These are phyloP conservation scores for Phellinidium pouzarii DNA, from an alignment of 1,284 basidiomycete species.

Conservation along the genomic window DNA sequence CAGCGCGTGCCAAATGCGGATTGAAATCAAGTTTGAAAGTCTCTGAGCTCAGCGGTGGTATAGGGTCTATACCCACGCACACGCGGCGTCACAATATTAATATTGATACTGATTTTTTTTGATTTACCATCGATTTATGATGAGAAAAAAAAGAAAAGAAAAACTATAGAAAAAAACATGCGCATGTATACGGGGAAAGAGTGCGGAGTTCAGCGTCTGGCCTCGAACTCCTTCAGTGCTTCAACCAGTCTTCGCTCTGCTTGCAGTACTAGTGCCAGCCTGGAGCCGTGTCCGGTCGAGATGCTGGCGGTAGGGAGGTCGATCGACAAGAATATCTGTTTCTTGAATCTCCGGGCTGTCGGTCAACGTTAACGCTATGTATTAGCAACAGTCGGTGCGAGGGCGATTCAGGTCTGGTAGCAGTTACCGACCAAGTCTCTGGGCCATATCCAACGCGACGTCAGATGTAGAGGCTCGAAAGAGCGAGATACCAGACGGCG, in stretches of 20 bases:
- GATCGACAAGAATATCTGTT: slow-evolving; percentile 64
- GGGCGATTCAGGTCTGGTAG: not conserved
- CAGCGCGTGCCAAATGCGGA: slow-evolving; percentile 1
- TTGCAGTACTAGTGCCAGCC: slow-evolving; percentile 42
- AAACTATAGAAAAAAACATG: not conserved
- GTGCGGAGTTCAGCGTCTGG: too few species aligned
- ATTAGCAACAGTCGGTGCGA: slow-evolving; percentile 6
- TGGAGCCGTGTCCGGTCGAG: slow-evolving; percentile 39
- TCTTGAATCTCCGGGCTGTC: slow-evolving; percentile 54
- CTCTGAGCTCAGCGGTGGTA: not conserved
- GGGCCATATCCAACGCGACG: slow-evolving; percentile 64
- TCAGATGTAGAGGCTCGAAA: slow-evolving; percentile 62
- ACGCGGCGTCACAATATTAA: not conserved
- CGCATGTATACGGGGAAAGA: not conserved
- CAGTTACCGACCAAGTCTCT: slow-evolving; percentile 61
- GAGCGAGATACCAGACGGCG: slow-evolving; percentile 55
- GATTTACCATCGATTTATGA: not conserved
- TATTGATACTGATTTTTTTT: not conserved
- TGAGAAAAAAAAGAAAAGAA: too few species aligned
- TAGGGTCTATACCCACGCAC: not conserved
- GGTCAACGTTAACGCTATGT: not conserved
- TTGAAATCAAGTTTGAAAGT: not conserved
- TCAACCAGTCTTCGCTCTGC: slow-evolving; percentile 53
- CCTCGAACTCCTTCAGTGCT: slow-evolving; percentile 39
- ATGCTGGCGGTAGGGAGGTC: slow-evolving; percentile 46